phyloP scores from a whole-genome alignment of 805 yeast species.

The Cyberlindnera amylophila region DNA sequence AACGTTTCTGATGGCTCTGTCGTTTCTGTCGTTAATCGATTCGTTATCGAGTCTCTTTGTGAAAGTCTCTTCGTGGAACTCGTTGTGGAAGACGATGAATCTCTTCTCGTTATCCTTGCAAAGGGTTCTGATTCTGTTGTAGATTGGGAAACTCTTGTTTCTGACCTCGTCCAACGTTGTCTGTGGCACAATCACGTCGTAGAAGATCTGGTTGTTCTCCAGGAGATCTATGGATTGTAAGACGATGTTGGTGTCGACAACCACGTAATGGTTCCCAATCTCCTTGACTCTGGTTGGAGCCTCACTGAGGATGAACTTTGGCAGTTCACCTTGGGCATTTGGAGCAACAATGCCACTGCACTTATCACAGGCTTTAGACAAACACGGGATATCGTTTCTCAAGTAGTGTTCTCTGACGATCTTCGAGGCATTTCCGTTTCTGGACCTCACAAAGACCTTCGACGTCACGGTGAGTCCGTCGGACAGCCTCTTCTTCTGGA shows the following conservation, averaged over 20 bases:
- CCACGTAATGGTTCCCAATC: slow-evolving; percentile 72
- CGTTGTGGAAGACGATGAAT: slow-evolving; percentile 90
- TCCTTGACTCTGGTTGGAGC: slow-evolving; percentile 46
- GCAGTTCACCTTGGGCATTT: slow-evolving; percentile 65
- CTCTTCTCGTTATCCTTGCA: slow-evolving; percentile 75
- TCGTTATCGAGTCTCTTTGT: slow-evolving; percentile 58
- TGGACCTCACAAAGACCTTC: slow-evolving; percentile 87
- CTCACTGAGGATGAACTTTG: slow-evolving; percentile 60
- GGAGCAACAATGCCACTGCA: slow-evolving; percentile 57
- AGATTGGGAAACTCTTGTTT: slow-evolving; percentile 82
- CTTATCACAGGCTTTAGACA: slow-evolving; percentile 60
- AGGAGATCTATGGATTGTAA: slow-evolving; percentile 85
- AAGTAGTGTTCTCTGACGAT: slow-evolving; percentile 92
- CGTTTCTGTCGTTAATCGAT: slow-evolving; percentile 83
- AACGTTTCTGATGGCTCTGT: slow-evolving; percentile 78
- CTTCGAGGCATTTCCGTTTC: slow-evolving; percentile 86
- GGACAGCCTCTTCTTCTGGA: slow-evolving; percentile 36
- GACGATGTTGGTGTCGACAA: slow-evolving; percentile 85
- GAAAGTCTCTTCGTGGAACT: slow-evolving; percentile 72
- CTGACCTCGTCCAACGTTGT: slow-evolving; percentile 91
- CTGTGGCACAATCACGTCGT: slow-evolving; percentile 92
- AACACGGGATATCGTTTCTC: slow-evolving; percentile 89
- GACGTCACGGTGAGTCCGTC: slow-evolving; percentile 66
- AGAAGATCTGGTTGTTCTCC: slow-evolving; percentile 72
- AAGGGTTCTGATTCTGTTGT: slow-evolving; percentile 74